Conservation (phyloP, 139 green algal genomes). For the Deuterostichococcus epilithicus region DNA sequence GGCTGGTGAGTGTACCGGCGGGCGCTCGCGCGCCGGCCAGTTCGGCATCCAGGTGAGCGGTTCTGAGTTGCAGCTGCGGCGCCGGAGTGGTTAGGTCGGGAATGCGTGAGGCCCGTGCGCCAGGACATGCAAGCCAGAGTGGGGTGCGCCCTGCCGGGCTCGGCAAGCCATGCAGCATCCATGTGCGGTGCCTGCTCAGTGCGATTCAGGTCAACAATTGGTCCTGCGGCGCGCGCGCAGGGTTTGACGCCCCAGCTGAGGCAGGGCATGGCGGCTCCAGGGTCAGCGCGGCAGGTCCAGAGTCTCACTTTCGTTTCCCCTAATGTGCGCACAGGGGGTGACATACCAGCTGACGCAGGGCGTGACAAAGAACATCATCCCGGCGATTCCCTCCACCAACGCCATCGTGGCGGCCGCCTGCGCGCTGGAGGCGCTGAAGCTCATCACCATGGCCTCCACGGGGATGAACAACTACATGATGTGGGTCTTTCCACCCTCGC, state of each 20-base stretch:
- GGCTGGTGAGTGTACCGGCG: neutral
- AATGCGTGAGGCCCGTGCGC: too few species aligned
- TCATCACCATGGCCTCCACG: slow-evolving; percentile 81
- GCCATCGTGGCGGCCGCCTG: slow-evolving; percentile 92
- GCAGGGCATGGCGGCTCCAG: too few species aligned
- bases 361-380: slow-evolving; percentile 99
- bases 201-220: too few species aligned
- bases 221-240: too few species aligned
- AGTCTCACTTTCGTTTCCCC: neutral
- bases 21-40: neutral
- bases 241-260: too few species aligned
- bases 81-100: too few species aligned
- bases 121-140: too few species aligned
- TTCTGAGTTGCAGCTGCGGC: too few species aligned
- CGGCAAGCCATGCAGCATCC: too few species aligned
- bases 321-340: slow-evolving; percentile 55
- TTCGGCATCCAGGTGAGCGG: neutral
- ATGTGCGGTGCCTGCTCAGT: too few species aligned
- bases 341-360: slow-evolving; percentile 86
- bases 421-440: slow-evolving; percentile 93
- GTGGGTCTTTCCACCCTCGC: slow-evolving; percentile 38
- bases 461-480: slow-evolving; percentile 98
- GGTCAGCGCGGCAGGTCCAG: too few species aligned
- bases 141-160: too few species aligned
- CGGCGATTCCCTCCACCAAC: slow-evolving; percentile 98